phyloP scores from a whole-genome alignment of 1,139 yeast genomes.

The Torulaspora pretoriensis region DNA sequence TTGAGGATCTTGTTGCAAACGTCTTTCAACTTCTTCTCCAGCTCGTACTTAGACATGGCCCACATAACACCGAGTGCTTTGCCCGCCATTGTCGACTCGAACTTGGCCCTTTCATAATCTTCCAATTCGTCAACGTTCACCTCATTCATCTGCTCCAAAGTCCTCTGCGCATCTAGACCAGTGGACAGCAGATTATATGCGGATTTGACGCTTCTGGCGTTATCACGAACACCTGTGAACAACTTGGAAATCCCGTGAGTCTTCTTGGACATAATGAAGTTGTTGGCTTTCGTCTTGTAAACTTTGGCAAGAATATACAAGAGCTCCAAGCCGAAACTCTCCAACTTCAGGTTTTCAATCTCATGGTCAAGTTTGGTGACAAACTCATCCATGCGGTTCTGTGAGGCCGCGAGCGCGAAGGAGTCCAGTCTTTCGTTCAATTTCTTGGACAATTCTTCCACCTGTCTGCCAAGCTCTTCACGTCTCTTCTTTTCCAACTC shows the following conservation, averaged over 20 bases:
- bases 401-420: slow-evolving; percentile 34
- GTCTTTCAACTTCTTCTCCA: slow-evolving; percentile 59
- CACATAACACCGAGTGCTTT: slow-evolving; percentile 73
- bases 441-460: slow-evolving; percentile 48
- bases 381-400: slow-evolving; percentile 40
- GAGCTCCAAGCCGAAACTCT: slow-evolving; percentile 74
- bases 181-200: slow-evolving; percentile 63
- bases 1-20: slow-evolving; percentile 58
- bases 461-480: slow-evolving; percentile 50
- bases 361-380: slow-evolving; percentile 47
- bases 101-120: slow-evolving; percentile 52
- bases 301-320: slow-evolving; percentile 67
- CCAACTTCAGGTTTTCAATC: slow-evolving; percentile 70
- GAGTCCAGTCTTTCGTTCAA: slow-evolving; percentile 44
- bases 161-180: slow-evolving; percentile 70
- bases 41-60: slow-evolving; percentile 74
- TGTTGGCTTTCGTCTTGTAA: slow-evolving; percentile 55
- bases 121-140: slow-evolving; percentile 51
- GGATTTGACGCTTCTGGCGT: slow-evolving; percentile 66
- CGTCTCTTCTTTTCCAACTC: slow-evolving; percentile 54
- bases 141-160: slow-evolving; percentile 64
- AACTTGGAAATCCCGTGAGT: slow-evolving; percentile 64
- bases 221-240: slow-evolving; percentile 66
- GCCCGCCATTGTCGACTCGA: slow-evolving; percentile 65
- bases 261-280: slow-evolving; percentile 55